phyloP scores from a whole-genome alignment of 2,329 filamentous ascomycete species.

The Aspergillus pseudoviridinutans region DNA sequence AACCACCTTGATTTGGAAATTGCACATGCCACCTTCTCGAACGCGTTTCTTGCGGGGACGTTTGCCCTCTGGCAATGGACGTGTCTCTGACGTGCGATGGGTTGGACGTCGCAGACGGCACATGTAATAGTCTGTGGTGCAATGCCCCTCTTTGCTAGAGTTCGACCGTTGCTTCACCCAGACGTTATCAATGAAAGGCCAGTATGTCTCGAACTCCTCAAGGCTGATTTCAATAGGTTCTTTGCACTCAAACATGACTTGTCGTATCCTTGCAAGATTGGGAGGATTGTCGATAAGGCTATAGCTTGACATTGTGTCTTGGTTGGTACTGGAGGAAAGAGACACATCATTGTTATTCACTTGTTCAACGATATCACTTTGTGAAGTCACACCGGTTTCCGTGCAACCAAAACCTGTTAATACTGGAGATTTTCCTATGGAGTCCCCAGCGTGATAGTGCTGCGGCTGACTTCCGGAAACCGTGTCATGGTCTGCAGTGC shows the following conservation, averaged over 20 bases:
- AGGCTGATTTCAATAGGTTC: constrained; percentile 45
- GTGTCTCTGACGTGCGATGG: constrained; percentile 37
- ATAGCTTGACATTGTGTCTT: constrained; percentile 10
- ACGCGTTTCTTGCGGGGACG: constrained; percentile 42
- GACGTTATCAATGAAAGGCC: constrained; percentile 49
- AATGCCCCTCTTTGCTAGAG: constrained; percentile 39
- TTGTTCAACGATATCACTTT: background rate
- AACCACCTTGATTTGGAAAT: constrained; percentile 47
- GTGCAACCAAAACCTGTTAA: background rate
- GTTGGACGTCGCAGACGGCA: constrained; percentile 42
- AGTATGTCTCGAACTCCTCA: constrained; percentile 46
- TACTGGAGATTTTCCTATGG: background rate
- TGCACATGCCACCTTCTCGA: constrained; percentile 44
- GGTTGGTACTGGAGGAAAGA: background rate
- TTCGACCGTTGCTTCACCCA: constrained; percentile 46
- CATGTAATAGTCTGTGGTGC: constrained; percentile 46
- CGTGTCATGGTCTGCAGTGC: background rate
- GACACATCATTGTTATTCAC: background rate
- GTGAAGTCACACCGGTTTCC: background rate
- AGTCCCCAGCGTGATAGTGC: background rate
- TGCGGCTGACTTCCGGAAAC: constrained; percentile 4
- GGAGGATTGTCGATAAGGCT: constrained; percentile 42
- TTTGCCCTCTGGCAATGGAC: constrained; percentile 44
- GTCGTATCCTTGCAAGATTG: constrained; percentile 40
- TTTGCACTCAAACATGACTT: constrained; percentile 43